Evolutionary conservation across 2,329 filamentous ascomycete genomes (phyloP).

Genomic region (Xylariaceae sp.): DNA sequence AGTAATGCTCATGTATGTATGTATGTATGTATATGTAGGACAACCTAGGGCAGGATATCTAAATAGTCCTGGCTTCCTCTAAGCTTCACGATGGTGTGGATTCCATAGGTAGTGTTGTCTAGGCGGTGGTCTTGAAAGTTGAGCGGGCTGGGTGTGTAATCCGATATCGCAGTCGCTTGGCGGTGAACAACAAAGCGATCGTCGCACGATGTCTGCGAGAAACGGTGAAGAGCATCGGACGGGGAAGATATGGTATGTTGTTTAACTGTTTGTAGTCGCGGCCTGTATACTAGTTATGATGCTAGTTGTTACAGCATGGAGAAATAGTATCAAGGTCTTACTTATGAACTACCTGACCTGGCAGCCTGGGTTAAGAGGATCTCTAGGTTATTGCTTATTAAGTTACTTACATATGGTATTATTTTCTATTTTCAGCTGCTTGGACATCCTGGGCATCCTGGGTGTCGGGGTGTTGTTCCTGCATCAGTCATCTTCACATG

Average conservation of each 20-base stretch:
- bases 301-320: too few relatives aligned
- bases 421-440: slow-evolving; percentile 8
- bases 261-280: neutral
- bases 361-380: too few relatives aligned
- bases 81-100: slow-evolving; percentile 20
- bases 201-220: neutral
- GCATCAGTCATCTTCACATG: slow-evolving; percentile 25
- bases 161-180: slow-evolving; percentile 24
- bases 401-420: neutral
- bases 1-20: neutral
- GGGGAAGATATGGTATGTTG: neutral
- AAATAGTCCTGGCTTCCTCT: slow-evolving; percentile 10
- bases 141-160: slow-evolving; percentile 20
- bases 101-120: neutral
- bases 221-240: neutral
- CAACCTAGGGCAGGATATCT: slow-evolving; percentile 13
- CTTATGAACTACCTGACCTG: too few relatives aligned
- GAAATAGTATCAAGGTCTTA: too few relatives aligned
- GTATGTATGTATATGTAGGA: slow-evolving; percentile 3
- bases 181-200: slow-evolving; percentile 1
- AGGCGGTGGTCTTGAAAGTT: neutral
- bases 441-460: too few relatives aligned
- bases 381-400: too few relatives aligned
- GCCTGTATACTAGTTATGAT: too few relatives aligned
- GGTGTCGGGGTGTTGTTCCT: too few relatives aligned